Evolutionary conservation across 2,329 filamentous ascomycete species (phyloP), one percentile per base, ranked within the genome.

Genomic region (Stachybotrys chartarum): DNA sequence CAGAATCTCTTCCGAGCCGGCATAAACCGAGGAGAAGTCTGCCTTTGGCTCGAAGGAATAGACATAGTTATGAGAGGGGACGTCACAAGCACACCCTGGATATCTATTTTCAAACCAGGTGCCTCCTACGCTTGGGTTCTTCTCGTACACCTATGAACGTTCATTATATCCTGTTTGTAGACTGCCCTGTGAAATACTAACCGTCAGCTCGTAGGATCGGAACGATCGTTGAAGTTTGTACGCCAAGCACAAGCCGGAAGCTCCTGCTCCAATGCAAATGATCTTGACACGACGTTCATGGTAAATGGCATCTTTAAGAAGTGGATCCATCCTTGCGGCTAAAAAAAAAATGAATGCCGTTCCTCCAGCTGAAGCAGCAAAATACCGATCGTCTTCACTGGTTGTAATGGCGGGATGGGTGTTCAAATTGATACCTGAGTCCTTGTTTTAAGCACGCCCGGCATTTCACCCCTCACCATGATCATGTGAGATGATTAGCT

Each of bases 51-150:
- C 75, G 53, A 78, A 80, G 7, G 71, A 74, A 67, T 70, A 79
- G 1, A 73, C 76, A 66, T 81, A 81, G 59, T 77, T 78, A 61
- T 80, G 78, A 1, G 76, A 71, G 1, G 77, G 78, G 0, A 81
- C 72, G 54, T 82, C 81, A 62, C 79, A 83, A 54, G 72, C 72
- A 60, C 80, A 82, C 11, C 81, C 81, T 0, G 81, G 81, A 57
- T 85, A 85, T 18, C 75, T 71, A 61, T 83, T 83, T 63, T 83
- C 81, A 58, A 75, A 74, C 81, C 81, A 85, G 0, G 81, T 84
- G 3, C 81, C 81, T 18, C 80, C 80, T 11, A 82, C 71, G 18
- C 77, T 74, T 8, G 68, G 64, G 57, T 83, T 83, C 68, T 82
- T 83, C 59, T 83, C 81, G 62, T 82, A 83, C 48, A 82, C 66